phyloP scores from a whole-genome alignment of 2,329 filamentous ascomycete genomes.

The Botrytis fabae region DNA sequence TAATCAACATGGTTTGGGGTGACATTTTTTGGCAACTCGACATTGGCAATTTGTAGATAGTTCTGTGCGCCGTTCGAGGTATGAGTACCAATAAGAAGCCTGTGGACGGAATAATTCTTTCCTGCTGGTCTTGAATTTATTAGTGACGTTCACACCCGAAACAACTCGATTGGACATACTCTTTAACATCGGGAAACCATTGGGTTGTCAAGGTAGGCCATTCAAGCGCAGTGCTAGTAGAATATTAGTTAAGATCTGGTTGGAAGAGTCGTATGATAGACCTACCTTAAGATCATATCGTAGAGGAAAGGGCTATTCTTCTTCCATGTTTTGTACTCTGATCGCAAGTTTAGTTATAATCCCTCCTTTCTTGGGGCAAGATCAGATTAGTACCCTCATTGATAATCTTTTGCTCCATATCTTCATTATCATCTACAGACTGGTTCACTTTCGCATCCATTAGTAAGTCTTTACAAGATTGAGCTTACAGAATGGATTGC shows the following conservation, averaged over 20 bases:
- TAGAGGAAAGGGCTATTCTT: constrained; percentile 99
- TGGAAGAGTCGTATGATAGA: neutral
- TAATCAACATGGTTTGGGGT: constrained; percentile 78
- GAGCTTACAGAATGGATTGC: neutral
- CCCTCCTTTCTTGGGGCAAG: neutral
- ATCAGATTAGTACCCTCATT: constrained; percentile 70
- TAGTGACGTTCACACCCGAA: neutral
- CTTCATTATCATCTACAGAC: constrained; percentile 65
- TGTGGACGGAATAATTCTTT: constrained; percentile 84
- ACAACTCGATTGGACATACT: constrained; percentile 47
- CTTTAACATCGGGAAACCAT: constrained; percentile 95
- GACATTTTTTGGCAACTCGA: constrained; percentile 83
- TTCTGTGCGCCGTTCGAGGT: constrained; percentile 84
- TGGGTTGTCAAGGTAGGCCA: constrained; percentile 98
- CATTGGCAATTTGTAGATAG: constrained; percentile 90
- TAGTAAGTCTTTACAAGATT: constrained; percentile 19
- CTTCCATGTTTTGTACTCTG: constrained; percentile 99
- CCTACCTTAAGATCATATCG: constrained; percentile 85
- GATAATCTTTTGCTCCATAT: constrained; percentile 81
- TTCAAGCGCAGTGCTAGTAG: constrained; percentile 76
- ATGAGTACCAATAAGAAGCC: constrained; percentile 90
- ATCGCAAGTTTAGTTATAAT: constrained; percentile 19
- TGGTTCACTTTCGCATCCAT: constrained; percentile 49
- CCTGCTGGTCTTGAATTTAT: constrained; percentile 60
- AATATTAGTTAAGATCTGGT: constrained; percentile 26